Conservation (phyloP, 495 filamentous ascomycete genomes). For the Penicillium argentinense region DNA sequence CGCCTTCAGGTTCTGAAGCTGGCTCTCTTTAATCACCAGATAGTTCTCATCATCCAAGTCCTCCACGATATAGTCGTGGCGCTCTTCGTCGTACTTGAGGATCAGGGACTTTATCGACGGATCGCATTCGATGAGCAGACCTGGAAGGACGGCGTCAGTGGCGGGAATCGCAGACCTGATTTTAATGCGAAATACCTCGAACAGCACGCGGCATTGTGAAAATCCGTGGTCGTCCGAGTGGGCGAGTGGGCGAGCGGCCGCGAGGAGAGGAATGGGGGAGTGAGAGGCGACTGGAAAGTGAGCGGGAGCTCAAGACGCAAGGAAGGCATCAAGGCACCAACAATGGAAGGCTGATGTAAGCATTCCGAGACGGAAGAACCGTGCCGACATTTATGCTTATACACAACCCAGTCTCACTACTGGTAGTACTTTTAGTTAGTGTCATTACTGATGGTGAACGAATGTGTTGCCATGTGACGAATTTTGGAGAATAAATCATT, state of each 20-base stretch:
- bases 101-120: constrained; percentile 77
- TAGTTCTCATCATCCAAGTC: constrained; percentile 70
- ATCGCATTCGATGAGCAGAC: constrained; percentile 75
- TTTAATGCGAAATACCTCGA: constrained; percentile 31
- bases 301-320: constrained; percentile 2
- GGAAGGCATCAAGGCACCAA: constrained; percentile 18
- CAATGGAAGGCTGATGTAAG: no score
- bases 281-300: no score
- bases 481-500: no score
- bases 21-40: constrained; percentile 70
- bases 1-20: constrained; percentile 59
- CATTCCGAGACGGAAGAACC: no score
- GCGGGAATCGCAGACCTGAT: neutral
- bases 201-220: constrained; percentile 49
- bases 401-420: no score
- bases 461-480: no score
- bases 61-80: constrained; percentile 72
- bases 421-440: no score
- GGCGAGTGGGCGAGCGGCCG: neutral
- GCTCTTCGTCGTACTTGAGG: constrained; percentile 65
- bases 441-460: no score
- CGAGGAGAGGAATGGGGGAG: neutral
- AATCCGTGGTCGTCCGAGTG: no score
- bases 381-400: no score
- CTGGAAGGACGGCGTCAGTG: constrained; percentile 28